Conservation (phyloP, 306 rosid genomes). For the Astragalus membranaceus region DNA sequence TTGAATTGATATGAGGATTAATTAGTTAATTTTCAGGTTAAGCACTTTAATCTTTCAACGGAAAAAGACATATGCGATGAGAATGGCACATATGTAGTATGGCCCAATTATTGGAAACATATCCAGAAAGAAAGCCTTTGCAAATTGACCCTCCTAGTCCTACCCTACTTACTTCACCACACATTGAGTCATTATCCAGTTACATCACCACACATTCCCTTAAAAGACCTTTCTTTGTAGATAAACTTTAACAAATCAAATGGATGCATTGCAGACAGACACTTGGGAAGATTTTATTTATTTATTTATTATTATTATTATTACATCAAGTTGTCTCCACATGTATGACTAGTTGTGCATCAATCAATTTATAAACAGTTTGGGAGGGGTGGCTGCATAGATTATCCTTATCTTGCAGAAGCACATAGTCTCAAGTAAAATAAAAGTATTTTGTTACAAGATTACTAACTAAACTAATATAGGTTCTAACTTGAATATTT, state of each 20-base stretch:
- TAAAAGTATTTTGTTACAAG: too few relatives aligned
- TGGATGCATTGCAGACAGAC: not conserved
- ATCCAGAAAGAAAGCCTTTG: conserved; percentile 26
- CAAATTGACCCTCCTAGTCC: too few relatives aligned
- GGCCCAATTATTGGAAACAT: conserved; percentile 11
- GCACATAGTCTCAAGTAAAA: too few relatives aligned
- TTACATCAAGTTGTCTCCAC: not conserved
- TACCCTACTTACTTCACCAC: too few relatives aligned
- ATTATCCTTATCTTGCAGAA: not conserved
- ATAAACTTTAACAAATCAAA: not conserved
- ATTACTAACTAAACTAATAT: too few relatives aligned
- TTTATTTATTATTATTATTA: not conserved
- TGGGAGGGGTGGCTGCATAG: not conserved
- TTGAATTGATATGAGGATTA: not conserved
- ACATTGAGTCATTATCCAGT: not conserved
- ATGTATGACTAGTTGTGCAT: not conserved
- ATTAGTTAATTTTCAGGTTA: not conserved
- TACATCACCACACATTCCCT: not conserved
- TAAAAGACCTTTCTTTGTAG: not conserved
- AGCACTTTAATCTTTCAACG: not conserved
- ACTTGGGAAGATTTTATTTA: not conserved
- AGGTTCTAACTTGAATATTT: too few relatives aligned
- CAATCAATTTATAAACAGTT: not conserved
- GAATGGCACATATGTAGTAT: conserved; percentile 10
- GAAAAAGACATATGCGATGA: conserved; percentile 2